Evolutionary conservation across 2,329 filamentous ascomycete genomes (phyloP), one percentile per base, ranked within the genome.

Genomic region (Didymella sp.): DNA sequence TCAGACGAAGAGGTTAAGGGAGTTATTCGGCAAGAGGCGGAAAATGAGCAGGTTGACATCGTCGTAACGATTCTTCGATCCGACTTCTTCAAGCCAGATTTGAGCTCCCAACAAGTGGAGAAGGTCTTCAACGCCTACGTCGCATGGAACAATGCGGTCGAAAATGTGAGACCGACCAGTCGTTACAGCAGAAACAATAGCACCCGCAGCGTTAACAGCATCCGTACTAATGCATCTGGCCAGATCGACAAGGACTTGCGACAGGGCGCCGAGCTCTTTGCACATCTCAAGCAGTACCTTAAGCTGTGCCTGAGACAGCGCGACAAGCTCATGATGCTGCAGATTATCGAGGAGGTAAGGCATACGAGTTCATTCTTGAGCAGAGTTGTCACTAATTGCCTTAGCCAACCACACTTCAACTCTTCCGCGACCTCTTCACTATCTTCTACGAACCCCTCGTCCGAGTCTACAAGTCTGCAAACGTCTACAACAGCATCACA

Each of bases 401-500:
- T 12, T 56, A 81, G 79, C 92, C 95, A 0, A 93, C 94, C n/a
- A 98, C 95, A 0, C 82, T 99, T n/a, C 90, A 96, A 73, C 84
- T 99, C 25, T 95, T 99, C 84, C 87, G 92, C 44, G 95, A 99
- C 71, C 84, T 99, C 22, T 98, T 99, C 76, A 96, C 92, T 30
- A 98, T 99, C 73, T 99, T 99, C 80, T 99, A 99, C 78, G 95
- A 99, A 74, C 95, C 95, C 0, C 87, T 99, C 21, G 92, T 99
- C 15, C 86, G 95, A 44, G 95, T 99, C 0, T 99, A 99, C 83
- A 99, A 98, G 79, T 96, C 93, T 19, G 95, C 95, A 63, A 99
- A 98, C 68, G 94, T 99, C 24, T 98, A 98, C 82, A 95, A 88
- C 80, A 96, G 91, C 72, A 94, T 99, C 58, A 98, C 94, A 0